These are phyloP conservation scores for Jimgerdemannia flammicorona DNA, from an alignment of 192 early-diverging fungal species.

Conservation along the genomic window DNA sequence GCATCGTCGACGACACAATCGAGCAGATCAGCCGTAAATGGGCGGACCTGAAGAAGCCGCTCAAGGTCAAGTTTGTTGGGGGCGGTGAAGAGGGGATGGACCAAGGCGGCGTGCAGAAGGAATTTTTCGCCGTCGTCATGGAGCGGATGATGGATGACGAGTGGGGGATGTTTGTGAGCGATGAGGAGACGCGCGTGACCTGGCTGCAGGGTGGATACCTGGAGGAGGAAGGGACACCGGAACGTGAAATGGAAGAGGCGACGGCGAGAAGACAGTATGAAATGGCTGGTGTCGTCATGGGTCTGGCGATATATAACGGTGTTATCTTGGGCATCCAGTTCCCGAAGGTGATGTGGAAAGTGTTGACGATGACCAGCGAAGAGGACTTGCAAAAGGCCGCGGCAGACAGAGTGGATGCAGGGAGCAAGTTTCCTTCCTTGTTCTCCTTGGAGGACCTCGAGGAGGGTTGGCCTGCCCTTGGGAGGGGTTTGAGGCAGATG, in stretches of 20 bases:
- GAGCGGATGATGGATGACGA: slow-evolving; percentile 83
- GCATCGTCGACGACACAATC: slow-evolving; percentile 73
- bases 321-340: slow-evolving; percentile 92
- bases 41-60: slow-evolving; percentile 85
- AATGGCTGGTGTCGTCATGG: slow-evolving; percentile 83
- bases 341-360: slow-evolving; percentile 83
- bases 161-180: slow-evolving; percentile 64
- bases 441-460: slow-evolving; percentile 49
- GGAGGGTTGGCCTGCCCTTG: slow-evolving; percentile 72
- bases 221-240: slow-evolving; percentile 74
- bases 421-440: not conserved
- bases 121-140: slow-evolving; percentile 90
- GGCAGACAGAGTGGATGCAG: slow-evolving; percentile 43
- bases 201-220: slow-evolving; percentile 55
- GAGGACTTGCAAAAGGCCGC: slow-evolving; percentile 76
- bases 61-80: slow-evolving; percentile 82
- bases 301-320: slow-evolving; percentile 89
- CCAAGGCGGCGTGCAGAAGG: slow-evolving; percentile 92
- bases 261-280: slow-evolving; percentile 70
- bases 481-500: slow-evolving; percentile 35
- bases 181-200: not conserved
- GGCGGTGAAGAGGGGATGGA: slow-evolving; percentile 91
- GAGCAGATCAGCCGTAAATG: slow-evolving; percentile 64
- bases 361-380: slow-evolving; percentile 64
- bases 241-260: slow-evolving; percentile 39